Evolutionary conservation across 202 grass and related monocot species (phyloP).

Genomic region (Panicum virgatum): DNA sequence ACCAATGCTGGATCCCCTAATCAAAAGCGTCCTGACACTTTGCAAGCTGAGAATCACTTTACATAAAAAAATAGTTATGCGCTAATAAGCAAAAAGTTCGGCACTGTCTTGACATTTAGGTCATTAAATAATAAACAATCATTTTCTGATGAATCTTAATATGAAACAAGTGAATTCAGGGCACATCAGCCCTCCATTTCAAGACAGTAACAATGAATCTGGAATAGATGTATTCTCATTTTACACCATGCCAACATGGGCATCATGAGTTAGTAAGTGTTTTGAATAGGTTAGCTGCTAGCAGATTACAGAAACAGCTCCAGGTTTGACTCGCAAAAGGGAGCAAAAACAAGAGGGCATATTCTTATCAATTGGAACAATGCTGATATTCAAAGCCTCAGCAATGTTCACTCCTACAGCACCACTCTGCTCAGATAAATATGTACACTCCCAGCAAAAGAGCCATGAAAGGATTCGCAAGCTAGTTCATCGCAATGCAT

Average conservation of each 20-base stretch:
- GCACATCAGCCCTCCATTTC: not conserved
- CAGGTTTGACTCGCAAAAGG: conserved; percentile 22
- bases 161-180: not conserved
- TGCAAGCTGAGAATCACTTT: not conserved
- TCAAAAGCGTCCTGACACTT: not conserved
- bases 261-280: conserved; percentile 4
- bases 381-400: not conserved
- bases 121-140: not conserved
- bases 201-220: not conserved
- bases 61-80: not conserved
- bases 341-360: conserved; percentile 6
- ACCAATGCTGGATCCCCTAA: no score
- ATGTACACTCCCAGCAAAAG: conserved; percentile 53
- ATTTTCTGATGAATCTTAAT: not conserved
- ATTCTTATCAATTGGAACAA: conserved; percentile 24
- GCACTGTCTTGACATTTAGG: not conserved
- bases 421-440: conserved; percentile 26
- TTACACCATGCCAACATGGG: not conserved
- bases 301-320: conserved; percentile 8
- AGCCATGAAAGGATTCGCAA: not conserved
- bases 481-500: conserved; percentile 24
- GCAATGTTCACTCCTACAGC: not conserved
- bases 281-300: not conserved
- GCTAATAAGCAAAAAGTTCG: not conserved
- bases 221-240: no score